These are phyloP conservation scores for Amaranthus palmeri DNA, from an alignment of 148 eudicot species.

Conservation along the genomic window DNA sequence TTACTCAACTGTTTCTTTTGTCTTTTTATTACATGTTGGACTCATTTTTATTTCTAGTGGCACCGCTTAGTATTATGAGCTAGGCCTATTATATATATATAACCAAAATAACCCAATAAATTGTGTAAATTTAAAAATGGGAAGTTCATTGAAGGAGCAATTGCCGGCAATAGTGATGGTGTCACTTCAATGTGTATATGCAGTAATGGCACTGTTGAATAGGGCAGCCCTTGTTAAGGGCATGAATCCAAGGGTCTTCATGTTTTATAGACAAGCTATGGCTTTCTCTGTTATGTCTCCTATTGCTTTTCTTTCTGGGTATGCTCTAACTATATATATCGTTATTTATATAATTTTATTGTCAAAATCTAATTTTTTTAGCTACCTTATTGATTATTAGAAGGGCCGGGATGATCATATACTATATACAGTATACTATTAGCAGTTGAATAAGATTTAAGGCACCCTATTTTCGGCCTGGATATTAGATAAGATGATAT, in stretches of 20 bases:
- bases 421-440: no score
- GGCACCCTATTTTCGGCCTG: no score
- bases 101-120: background rate
- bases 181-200: conserved; percentile 39
- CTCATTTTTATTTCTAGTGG: no score
- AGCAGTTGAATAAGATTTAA: no score
- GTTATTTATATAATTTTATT: background rate
- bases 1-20: background rate
- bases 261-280: conserved; percentile 56
- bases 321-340: background rate
- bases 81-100: background rate
- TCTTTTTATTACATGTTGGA: background rate
- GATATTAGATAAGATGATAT: no score
- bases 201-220: conserved; percentile 38
- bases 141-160: conserved; percentile 26
- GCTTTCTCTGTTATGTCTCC: conserved; percentile 65
- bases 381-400: no score
- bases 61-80: no score
- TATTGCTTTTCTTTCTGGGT: conserved; percentile 48
- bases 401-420: no score
- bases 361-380: no score
- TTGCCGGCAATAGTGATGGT: conserved; percentile 53
- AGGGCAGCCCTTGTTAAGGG: conserved; percentile 64
- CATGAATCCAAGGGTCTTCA: conserved; percentile 65
- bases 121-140: background rate